These are phyloP conservation scores for Astrothelium subdiscretum DNA, from an alignment of 495 filamentous ascomycete species.

Conservation along the genomic window DNA sequence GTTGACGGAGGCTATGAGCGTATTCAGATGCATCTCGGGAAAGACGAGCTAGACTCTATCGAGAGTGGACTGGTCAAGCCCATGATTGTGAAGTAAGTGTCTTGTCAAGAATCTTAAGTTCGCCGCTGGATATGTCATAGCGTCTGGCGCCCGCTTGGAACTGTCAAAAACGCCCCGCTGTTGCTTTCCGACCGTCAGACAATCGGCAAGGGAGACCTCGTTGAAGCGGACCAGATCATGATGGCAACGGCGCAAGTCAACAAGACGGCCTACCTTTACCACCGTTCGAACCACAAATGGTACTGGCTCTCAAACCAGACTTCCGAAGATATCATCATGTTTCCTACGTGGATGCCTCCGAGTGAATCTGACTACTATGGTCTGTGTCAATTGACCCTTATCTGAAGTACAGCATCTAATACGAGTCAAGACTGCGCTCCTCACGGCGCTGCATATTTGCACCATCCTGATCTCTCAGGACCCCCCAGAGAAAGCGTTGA, in stretches of 20 bases:
- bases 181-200: neutral
- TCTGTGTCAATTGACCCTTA: no score
- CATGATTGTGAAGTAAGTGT: neutral
- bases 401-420: no score
- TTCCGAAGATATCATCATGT: neutral
- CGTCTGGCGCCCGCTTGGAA: neutral
- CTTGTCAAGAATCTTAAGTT: neutral
- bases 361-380: no score
- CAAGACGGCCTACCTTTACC: neutral
- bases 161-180: neutral
- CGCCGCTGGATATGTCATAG: neutral
- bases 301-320: neutral
- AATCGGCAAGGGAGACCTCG: neutral
- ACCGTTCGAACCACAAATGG: neutral
- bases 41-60: neutral
- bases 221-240: neutral
- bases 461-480: neutral
- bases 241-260: neutral
- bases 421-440: neutral
- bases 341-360: neutral
- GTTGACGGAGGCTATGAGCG: neutral
- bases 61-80: neutral
- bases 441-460: neutral
- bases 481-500: neutral
- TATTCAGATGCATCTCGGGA: neutral